Evolutionary conservation across 306 rosid genomes (phyloP).

Genomic region (Acmispon strigosus): DNA sequence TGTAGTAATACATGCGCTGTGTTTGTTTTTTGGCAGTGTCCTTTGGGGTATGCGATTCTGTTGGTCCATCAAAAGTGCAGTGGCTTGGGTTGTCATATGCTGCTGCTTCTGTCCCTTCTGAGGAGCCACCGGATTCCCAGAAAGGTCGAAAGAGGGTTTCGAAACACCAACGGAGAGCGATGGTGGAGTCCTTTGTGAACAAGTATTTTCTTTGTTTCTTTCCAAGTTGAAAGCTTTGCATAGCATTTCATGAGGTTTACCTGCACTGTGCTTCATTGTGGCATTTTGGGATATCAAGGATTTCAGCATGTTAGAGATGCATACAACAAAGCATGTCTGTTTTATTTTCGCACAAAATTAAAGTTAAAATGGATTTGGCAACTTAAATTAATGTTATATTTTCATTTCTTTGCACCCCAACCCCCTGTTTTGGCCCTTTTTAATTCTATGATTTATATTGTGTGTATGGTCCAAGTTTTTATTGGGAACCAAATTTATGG

Average conservation of each 20-base stretch:
- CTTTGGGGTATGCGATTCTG: slow-evolving; percentile 12
- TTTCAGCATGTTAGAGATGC: neutral
- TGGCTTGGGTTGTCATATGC: slow-evolving; percentile 37
- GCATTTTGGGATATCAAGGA: neutral
- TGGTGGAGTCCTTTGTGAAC: slow-evolving; percentile 55
- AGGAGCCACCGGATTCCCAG: slow-evolving; percentile 17
- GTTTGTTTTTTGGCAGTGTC: slow-evolving; percentile 25
- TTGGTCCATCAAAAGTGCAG: slow-evolving; percentile 20
- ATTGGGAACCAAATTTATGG: neutral
- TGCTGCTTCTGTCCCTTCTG: slow-evolving; percentile 40
- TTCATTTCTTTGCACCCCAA: too few relatives aligned
- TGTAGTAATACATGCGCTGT: neutral
- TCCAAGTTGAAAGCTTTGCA: neutral
- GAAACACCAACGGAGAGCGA: slow-evolving; percentile 37
- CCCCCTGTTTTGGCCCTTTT: neutral
- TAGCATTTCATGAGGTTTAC: slow-evolving; percentile 1
- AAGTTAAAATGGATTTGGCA: too few relatives aligned
- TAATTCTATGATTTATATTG: neutral
- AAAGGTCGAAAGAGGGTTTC: slow-evolving; percentile 32
- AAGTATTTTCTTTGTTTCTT: slow-evolving; percentile 37
- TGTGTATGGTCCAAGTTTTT: neutral
- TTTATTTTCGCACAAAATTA: neutral
- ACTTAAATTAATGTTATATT: too few relatives aligned
- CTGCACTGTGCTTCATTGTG: neutral
- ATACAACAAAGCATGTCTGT: neutral